Base-by-base conservation (phyloP, 768 basidiomycete genomes). In the Phlegmacium glaucopus region DNA sequence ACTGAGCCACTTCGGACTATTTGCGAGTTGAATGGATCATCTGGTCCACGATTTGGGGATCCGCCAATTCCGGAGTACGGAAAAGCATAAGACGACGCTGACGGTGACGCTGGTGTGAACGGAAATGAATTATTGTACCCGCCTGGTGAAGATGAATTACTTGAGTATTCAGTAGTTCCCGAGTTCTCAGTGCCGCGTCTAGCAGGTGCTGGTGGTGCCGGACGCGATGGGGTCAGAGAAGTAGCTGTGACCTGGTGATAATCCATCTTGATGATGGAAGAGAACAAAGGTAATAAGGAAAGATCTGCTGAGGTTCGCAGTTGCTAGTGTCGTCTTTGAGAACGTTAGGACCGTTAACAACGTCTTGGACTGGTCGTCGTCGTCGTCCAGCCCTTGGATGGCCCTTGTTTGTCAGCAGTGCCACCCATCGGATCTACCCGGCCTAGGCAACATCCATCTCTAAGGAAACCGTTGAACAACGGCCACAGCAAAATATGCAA, bases 51-150 rank as follows among this genome's bases (percentile, higher is more conserved):
- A 64, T 79, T 78, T 25, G 90, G 90, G 1, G 87, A 85, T 38
- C 80, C 90, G 41, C 90, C 90, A 51, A 91, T 91, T 45, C 90
- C 88, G 6, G 84, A 78, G 66, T 90, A 90, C n/a, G 79, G 75
- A 11, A 78, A 59, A 16, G 75, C 70, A 62, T 86, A 87, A 4
- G 84, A 78, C 0, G 86, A 83, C 39, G 72, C 68, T 1, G 81
- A 75, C 12, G 80, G 72, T 3, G 76, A 71, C 18, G 72, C 64
- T 47, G 67, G 75, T 49, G 72, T 67, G 58, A 79, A 71, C 4
- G 79, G 72, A 57, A 83, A 83, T 1, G 83, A 78, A 1, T 79
- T 60, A 55, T 71, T 78, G 65, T 85, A 87, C 35, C 80, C 80
- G 26, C 80, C 74, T 48, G 60, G 69, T n/a, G 72, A 62, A 42